These are phyloP conservation scores for Xylaria sp. DNA, from an alignment of 2,329 filamentous ascomycete genomes.

Conservation along the genomic window DNA sequence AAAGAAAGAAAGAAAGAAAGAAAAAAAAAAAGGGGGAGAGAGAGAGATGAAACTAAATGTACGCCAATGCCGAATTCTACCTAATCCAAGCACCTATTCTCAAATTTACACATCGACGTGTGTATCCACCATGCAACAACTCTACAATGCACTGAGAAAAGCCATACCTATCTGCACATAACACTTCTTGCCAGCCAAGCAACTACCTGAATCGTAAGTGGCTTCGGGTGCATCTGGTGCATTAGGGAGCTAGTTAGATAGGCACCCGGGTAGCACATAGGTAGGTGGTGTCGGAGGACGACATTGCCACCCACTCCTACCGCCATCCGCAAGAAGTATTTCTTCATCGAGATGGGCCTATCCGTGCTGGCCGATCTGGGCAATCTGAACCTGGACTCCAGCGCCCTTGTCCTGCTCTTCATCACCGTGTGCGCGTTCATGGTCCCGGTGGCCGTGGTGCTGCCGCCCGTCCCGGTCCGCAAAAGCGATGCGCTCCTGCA, in stretches of 20 bases:
- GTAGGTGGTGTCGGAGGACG: not conserved
- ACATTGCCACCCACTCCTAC: not conserved
- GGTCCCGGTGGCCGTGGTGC: conserved; percentile 64
- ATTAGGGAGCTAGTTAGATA: not conserved
- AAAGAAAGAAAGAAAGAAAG: not conserved
- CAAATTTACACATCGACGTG: not conserved
- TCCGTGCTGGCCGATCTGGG: conserved; percentile 37
- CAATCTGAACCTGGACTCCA: conserved; percentile 44
- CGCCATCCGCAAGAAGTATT: too few species aligned
- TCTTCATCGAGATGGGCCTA: conserved; percentile 29
- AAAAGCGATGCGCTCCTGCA: conserved; percentile 65
- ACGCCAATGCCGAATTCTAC: not conserved
- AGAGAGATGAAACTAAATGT: not conserved
- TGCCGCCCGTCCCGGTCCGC: conserved; percentile 65
- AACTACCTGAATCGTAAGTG: conserved; percentile 5
- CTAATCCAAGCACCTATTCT: not conserved
- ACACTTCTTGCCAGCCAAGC: conserved; percentile 33
- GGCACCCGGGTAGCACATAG: not conserved
- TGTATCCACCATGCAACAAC: not conserved
- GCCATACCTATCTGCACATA: not conserved
- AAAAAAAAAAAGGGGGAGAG: not conserved
- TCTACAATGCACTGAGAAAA: conserved; percentile 19
- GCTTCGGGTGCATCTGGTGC: not conserved
- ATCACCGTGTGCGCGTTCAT: conserved; percentile 58
- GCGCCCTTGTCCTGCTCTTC: conserved; percentile 43